Percentiles rank a stretch among this genome's conserved stretches.
Conservation (phyloP, 1,284 basidiomycete genomes). For the Boletus semigastroideus region DNA sequence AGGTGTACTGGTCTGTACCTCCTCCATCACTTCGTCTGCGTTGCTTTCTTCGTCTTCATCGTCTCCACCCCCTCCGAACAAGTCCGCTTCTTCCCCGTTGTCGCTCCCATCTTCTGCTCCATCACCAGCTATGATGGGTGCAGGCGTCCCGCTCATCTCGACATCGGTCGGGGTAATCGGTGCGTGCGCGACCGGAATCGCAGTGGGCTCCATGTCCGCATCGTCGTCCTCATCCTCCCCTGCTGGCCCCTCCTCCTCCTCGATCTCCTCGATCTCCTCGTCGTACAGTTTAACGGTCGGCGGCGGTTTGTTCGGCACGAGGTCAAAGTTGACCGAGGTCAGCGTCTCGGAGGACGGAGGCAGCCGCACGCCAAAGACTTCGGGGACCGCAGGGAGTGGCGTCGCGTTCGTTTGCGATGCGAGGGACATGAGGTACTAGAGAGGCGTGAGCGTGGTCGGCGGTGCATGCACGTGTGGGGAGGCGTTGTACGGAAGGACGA, state of each 20-base stretch:
- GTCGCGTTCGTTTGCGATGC: constrained; percentile 89
- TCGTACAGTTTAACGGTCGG: constrained; percentile 72
- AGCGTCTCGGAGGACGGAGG: constrained; percentile 83
- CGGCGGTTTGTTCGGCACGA: constrained; percentile 85
- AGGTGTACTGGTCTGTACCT: constrained; percentile 54
- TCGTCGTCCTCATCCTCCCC: constrained; percentile 52
- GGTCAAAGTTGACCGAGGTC: constrained; percentile 89
- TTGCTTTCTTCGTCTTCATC: constrained; percentile 69
- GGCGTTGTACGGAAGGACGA: too few species aligned
- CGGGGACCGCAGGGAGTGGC: constrained; percentile 90
- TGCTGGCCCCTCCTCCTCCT: constrained; percentile 37
- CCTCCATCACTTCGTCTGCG: constrained; percentile 65
- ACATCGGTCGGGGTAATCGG: constrained; percentile 59
- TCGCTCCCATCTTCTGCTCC: constrained; percentile 64
- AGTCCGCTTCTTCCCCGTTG: constrained; percentile 55
- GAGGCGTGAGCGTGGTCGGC: not conserved
- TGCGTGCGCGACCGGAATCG: constrained; percentile 36
- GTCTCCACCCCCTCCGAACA: constrained; percentile 66
- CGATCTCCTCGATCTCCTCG: constrained; percentile 74
- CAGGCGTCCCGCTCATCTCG: constrained; percentile 51
- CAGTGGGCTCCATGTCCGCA: constrained; percentile 60
- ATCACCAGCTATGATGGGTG: constrained; percentile 40
- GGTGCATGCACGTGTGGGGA: not conserved
- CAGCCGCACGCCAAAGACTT: constrained; percentile 91
- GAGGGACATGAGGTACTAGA: constrained; percentile 83